Conservation (phyloP, 2,329 filamentous ascomycete species). For the Aureobasidium musti region DNA sequence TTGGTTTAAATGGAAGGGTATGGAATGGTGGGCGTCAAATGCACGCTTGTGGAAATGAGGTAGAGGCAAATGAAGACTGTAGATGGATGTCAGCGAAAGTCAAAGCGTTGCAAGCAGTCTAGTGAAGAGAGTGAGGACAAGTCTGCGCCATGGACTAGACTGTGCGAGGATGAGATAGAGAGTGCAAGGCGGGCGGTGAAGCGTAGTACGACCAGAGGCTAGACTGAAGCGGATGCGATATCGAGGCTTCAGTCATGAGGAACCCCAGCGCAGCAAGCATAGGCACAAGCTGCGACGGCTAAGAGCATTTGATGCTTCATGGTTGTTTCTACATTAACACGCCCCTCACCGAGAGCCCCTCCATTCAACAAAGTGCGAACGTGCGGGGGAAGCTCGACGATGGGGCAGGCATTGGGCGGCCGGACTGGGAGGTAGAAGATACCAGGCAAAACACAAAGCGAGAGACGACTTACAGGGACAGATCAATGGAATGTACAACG, state of each 20-base stretch:
- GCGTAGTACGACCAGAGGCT: neutral
- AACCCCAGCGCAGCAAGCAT: neutral
- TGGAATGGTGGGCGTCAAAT: neutral
- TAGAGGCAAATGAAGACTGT: neutral
- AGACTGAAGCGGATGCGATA: neutral
- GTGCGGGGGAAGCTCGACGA: constrained; percentile 21
- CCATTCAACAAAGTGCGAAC: constrained; percentile 3
- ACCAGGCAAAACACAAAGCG: neutral
- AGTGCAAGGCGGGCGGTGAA: neutral
- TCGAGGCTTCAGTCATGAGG: neutral
- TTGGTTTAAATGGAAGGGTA: neutral
- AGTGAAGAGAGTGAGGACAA: neutral
- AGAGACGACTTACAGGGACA: constrained; percentile 11
- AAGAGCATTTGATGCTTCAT: neutral
- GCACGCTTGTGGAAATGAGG: constrained; percentile 6
- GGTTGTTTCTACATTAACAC: neutral
- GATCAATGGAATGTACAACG: constrained; percentile 12
- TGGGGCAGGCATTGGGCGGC: neutral
- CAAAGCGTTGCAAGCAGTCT: no score
- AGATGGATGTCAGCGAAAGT: neutral
- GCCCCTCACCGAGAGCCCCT: constrained; percentile 17
- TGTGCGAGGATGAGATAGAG: neutral
- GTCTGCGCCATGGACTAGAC: neutral
- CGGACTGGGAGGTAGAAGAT: neutral
- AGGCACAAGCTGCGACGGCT: neutral